Evolutionary conservation across 2,329 filamentous ascomycete species (phyloP), one percentile per base, ranked within the genome.

Genomic region (Xylariales sp.): DNA sequence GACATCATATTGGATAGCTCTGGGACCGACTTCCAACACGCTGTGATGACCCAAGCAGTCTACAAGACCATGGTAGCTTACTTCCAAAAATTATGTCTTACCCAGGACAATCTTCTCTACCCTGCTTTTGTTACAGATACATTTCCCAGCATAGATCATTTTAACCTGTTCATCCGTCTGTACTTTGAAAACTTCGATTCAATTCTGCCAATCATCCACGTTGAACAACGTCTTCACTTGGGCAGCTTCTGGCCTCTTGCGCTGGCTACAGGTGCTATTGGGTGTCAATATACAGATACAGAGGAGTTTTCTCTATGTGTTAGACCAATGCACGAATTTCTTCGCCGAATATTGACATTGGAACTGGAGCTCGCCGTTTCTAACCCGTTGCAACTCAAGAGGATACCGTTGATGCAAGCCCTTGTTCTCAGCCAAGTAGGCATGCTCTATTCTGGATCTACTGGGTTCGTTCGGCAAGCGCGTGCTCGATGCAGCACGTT

Each of bases 111-210:
- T n/a, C n/a, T n/a, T 21, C 20, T 35, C 14, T 35, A 23, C 18
- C 19, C 14, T n/a, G 14, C 14, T 24, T 35, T 20, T 15, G 2
- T 12, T 10, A 25, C 15, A 5, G n/a, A 24, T 12, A 27, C 21
- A 14, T 35, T 35, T 15, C 33, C 33, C 3, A 24, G n/a, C 10
- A n/a, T 27, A 5, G 6, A 16, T 4, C 33, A 35, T 10, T 15
- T 35, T 8, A 35, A 35, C 10, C 16, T 35, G 3, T 11, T 35
- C 5, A 17, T 35, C 11, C 19, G 18, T 6, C 21, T 35, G 13
- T 35, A 35, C 15, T 35, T 35, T 25, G 33, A 35, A 35, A 10
- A 15, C n/a, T 35, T 35, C 14, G 33, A 35, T 5, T 15, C 33
- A 6, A 35, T 35, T 18, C 27, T 24, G 12, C 33, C 33, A 1